Evolutionary conservation across 257 asterid species (phyloP), one percentile per base, ranked within the genome.

Genomic region (Scutellaria baicalensis): DNA sequence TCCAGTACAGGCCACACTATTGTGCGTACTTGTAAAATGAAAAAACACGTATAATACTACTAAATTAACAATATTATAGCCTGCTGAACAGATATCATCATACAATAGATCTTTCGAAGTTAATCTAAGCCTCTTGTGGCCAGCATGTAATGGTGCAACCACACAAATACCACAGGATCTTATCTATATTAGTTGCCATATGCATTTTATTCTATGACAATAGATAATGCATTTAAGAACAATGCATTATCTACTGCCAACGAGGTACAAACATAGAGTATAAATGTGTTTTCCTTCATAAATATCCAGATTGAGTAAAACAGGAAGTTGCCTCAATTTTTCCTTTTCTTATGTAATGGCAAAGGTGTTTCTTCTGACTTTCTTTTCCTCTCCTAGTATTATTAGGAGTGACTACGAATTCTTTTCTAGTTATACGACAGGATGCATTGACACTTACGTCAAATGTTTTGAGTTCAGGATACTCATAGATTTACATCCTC

Each of bases 401-500:
- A 17, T 39, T 61, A 11, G 33, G 57, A 68, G 17, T 63, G 64
- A 57, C 64, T 58, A 51, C 57, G 64, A 72, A 50, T 40, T 40
- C 54, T 51, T 59, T 62, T 20, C 38, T 33, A 70, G 63, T 70
- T 59, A n/a, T n/a, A 72, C 65, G 40, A 59, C 56, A 70, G 64
- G 72, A 73, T 21, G 68, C 55, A 66, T 75, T 77, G 67, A 61
- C 63, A 84, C 99, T 80, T 87, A 94, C 99, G 99, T 94, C 80
- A 94, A 80, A 49, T 75, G 80, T 77, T 89, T 94, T 45, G 97
- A 84, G 86, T 91, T 94, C 82, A 81, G 66, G 82, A 89, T 78
- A 71, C 92, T 78, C 99, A 94, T 91, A 35, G 99, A 94, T 88
- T 63, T 84, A 77, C 99, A 89, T 72, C 99, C 99, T 66, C 99